A percentile compares a stretch with the other conserved stretches of the same genome.
phyloP scores from a whole-genome alignment of 257 asterid genomes.

The Plantago ovata region DNA sequence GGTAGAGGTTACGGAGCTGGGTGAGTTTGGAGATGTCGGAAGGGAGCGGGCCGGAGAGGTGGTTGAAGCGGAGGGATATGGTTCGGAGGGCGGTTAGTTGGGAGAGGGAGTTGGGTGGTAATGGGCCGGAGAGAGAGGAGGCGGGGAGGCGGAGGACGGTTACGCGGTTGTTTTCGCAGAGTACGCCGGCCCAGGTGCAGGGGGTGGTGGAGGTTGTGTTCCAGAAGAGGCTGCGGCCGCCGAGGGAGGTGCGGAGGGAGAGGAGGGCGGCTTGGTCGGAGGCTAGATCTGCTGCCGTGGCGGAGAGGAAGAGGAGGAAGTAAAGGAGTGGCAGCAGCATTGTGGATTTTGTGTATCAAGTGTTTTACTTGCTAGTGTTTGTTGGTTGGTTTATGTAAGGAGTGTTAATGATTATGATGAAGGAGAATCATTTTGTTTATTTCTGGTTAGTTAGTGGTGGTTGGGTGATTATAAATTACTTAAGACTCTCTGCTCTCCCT shows the following conservation, averaged over 20 bases:
- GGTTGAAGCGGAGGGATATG: slow-evolving; percentile 74
- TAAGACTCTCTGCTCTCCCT: too few species aligned
- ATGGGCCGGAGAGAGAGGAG: slow-evolving; percentile 49
- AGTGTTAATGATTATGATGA: too few species aligned
- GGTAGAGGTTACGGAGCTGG: slow-evolving; percentile 57
- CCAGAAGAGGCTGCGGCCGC: slow-evolving; percentile 71
- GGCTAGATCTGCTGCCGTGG: slow-evolving; percentile 45
- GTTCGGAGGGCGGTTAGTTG: slow-evolving; percentile 53
- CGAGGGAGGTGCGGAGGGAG: slow-evolving; percentile 58
- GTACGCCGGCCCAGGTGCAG: slow-evolving; percentile 69
- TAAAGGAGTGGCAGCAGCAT: slow-evolving; percentile 35
- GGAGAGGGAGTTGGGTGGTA: slow-evolving; percentile 47
- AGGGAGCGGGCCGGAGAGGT: slow-evolving; percentile 60
- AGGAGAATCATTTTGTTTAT: too few species aligned
- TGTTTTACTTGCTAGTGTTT: too few species aligned
- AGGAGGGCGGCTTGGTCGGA: slow-evolving; percentile 60
- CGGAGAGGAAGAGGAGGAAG: slow-evolving; percentile 17
- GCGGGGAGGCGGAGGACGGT: slow-evolving; percentile 71
- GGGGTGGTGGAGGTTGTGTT: slow-evolving; percentile 45
- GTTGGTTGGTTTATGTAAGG: too few species aligned
- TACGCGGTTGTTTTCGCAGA: slow-evolving; percentile 56
- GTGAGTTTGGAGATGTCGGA: slow-evolving; percentile 40
- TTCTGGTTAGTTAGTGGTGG: too few species aligned
- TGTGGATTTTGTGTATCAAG: too few species aligned
- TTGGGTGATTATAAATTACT: too few species aligned